A percentile compares a stretch with the other conserved stretches of the same genome.
Conservation (phyloP, 2,329 filamentous ascomycete species). For the Colletotrichum shisoi region DNA sequence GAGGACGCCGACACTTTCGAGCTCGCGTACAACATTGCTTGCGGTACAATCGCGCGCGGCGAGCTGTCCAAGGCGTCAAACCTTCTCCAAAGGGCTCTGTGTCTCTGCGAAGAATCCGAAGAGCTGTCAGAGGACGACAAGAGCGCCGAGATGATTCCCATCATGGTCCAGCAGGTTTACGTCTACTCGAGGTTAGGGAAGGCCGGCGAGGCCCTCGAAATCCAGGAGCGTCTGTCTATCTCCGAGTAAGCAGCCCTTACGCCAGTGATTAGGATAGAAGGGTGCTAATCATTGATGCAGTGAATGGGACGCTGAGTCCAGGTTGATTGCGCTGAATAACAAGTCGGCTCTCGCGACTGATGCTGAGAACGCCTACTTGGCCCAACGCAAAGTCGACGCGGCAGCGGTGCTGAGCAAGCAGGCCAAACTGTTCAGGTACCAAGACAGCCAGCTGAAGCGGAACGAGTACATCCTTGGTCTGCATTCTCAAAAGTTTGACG, state of each 20-base stretch:
- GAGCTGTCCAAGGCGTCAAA: constrained; percentile 70
- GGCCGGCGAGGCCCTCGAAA: constrained; percentile 67
- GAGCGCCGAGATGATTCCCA: constrained; percentile 75
- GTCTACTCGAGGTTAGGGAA: constrained; percentile 73
- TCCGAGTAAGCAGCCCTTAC: constrained; percentile 60
- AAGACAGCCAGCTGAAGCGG: constrained; percentile 61
- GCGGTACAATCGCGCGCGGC: constrained; percentile 73
- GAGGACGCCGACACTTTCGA: constrained; percentile 80
- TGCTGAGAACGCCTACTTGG: constrained; percentile 70
- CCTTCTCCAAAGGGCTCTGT: constrained; percentile 73
- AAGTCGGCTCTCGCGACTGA: constrained; percentile 53
- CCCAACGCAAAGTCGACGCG: constrained; percentile 67
- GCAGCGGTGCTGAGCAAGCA: constrained; percentile 61
- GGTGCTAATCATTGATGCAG: constrained; percentile 53
- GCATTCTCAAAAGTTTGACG: constrained; percentile 71
- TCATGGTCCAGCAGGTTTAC: constrained; percentile 78
- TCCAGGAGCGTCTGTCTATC: constrained; percentile 69
- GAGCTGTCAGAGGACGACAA: constrained; percentile 79
- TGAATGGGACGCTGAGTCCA: constrained; percentile 72
- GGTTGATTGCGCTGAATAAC: constrained; percentile 73
- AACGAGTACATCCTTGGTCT: constrained; percentile 72
- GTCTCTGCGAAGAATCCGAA: constrained; percentile 76
- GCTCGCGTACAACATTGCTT: constrained; percentile 82
- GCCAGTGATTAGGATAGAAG: not conserved
- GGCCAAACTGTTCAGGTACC: constrained; percentile 76